Evolutionary conservation across 2,329 filamentous ascomycete genomes (phyloP), one percentile per base, ranked within the genome.

Genomic region (Talaromyces islandicus): DNA sequence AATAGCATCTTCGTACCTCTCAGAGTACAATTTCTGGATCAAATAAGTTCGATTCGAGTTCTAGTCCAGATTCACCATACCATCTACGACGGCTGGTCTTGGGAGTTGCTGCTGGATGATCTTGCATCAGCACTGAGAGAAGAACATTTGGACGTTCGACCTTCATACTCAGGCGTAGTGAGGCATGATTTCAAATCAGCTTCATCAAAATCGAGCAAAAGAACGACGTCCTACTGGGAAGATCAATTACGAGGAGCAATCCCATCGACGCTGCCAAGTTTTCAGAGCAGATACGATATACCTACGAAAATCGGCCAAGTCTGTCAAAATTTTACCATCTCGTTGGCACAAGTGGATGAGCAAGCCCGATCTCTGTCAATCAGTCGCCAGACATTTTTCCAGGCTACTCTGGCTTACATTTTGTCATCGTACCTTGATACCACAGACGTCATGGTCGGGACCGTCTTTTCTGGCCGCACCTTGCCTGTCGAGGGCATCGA

Each of bases 21-120:
- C 14, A 75, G 71, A 17, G 74, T 91, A n/a, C 82, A 90, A 61
- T 73, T 92, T 1, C 65, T 66, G 12, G 54, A 64, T 57, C 32
- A 56, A 7, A 19, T 64, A 19, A 55, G 69, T 4, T 59, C 64
- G 54, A 58, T 69, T 2, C 67, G 69, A 32, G 61, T 73, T 1
- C 67, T 83, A 11, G 57, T 90, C 51, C 80, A 88, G 12, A 78
- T 95, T 0, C 92, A 96, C 69, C 92, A 97, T 73, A 86, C 90
- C 0, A 71, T 95, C 0, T 97, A 96, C 69, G 92, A 97, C 72
- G 92, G 92, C n/a, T 97, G 92, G 92, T 92, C 91, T 0, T 82
- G 92, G 69, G 89, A 96, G 56, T 78, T 93, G 30, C 73, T 95
- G 0, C 69, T 90, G 14, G 76, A 81, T 27, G 91, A 96, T 70